Base-by-base conservation (phyloP, 345 rosid species). In the Moringa oleifera region DNA sequence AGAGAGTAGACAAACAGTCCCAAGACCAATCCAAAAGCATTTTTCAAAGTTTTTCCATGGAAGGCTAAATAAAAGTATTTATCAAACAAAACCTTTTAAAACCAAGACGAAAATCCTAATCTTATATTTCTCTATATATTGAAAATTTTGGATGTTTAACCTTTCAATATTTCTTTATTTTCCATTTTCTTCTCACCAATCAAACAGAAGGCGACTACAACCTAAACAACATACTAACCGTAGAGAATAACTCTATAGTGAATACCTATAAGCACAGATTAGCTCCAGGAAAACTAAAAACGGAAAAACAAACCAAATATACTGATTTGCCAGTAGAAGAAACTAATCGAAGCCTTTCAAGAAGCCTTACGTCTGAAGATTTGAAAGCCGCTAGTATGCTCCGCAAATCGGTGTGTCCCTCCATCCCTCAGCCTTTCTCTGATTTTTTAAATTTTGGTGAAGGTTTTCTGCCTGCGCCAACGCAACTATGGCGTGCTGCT, bases 341-440 rank as follows among this genome's bases (percentile, higher is more conserved):
- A 6, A 47, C 49, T 4, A 18, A 25, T 22, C 59, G 53, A 37
- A 45, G 25, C 53, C 55, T 55, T n/a, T 24, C 4, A 68, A 53
- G 55, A 23, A 33, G 71, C 57, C 83, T 70, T 77, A 88, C 97
- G 61, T 91, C 96, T 18, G 95, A 86, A 64, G 81, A 70, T 73
- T 70, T 71, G 18, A 91, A 73, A 68, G 80, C 86, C 52, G 76
- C 81, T 1, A 86, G 56, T 7, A 85, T 74, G 66, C 20, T 74
- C 71, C 45, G 79, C 65, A 82, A 65, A 36, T 82, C 75, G 51
- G 51, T 70, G 65, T 45, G 66, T 57, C 72, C 58, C 69, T 57
- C 62, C 55, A 61, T 16, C 24, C 3, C 20, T 1, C 53, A 28
- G 8, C 12, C 20, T 65, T 2, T 58, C 23, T 23, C 23, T 0